Percentiles rank a stretch among this genome's conserved stretches.
Conservation (phyloP, 257 asterid species). For the Dorcoceras hygrometricum region DNA sequence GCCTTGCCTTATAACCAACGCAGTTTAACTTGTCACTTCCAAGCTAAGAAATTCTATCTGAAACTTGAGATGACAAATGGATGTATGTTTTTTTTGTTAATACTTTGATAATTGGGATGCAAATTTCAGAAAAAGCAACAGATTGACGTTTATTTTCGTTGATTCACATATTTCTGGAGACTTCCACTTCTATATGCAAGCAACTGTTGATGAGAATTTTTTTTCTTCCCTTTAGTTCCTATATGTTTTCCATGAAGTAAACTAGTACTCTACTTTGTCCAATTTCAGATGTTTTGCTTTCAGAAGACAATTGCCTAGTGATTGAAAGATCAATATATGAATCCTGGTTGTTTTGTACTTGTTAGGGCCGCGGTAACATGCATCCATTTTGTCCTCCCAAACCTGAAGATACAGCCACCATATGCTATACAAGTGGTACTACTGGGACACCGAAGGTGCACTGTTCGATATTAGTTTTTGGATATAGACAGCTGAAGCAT, state of each 20-base stretch:
- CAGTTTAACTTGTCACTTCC: neutral
- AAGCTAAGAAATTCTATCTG: neutral
- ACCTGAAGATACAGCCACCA: slow-evolving; percentile 80
- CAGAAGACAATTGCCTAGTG: slow-evolving; percentile 14
- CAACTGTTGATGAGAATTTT: too few species aligned
- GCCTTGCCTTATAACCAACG: neutral
- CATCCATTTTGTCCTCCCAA: slow-evolving; percentile 82
- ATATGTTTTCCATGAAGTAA: slow-evolving; percentile 15
- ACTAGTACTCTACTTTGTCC: neutral
- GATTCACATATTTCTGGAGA: too few species aligned
- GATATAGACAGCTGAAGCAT: slow-evolving; percentile 18
- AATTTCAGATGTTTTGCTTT: slow-evolving; percentile 3
- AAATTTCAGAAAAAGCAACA: neutral
- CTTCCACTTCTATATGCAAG: neutral
- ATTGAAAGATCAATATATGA: slow-evolving; percentile 10
- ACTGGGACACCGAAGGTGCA: slow-evolving; percentile 97
- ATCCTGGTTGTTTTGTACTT: slow-evolving; percentile 14
- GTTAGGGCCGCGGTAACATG: slow-evolving; percentile 61
- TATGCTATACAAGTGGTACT: slow-evolving; percentile 97
- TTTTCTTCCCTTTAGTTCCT: neutral
- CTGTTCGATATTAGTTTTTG: slow-evolving; percentile 20
- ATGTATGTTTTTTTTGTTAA: neutral
- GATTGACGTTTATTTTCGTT: too few species aligned
- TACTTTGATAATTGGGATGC: neutral
- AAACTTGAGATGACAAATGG: neutral